Percentiles rank a stretch among this genome's conserved stretches.
Conservation (phyloP, 2,329 filamentous ascomycete species). For the Ploettnerulaceae sp. region DNA sequence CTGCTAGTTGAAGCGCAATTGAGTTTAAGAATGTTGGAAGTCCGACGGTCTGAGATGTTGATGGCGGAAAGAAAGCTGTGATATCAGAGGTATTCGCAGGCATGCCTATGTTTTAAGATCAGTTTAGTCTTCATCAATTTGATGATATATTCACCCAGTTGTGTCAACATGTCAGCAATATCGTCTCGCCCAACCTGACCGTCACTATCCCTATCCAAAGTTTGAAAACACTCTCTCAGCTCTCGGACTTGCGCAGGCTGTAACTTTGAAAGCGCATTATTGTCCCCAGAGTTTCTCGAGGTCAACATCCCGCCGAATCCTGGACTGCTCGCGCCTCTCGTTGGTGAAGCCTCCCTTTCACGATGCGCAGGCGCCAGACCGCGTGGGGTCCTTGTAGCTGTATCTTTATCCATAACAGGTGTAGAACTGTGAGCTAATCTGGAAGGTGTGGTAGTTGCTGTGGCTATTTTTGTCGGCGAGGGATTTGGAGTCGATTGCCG, state of each 20-base stretch:
- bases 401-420: constrained; percentile 35
- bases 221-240: constrained; percentile 88
- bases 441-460: constrained; percentile 42
- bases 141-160: constrained; percentile 56
- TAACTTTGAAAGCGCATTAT: constrained; percentile 62
- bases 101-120: constrained; percentile 50
- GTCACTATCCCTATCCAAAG: constrained; percentile 84
- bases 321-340: constrained; percentile 28
- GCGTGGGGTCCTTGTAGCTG: constrained; percentile 30
- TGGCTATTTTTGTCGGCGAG: constrained; percentile 48
- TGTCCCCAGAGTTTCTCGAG: constrained; percentile 19
- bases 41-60: constrained; percentile 66
- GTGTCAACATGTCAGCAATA: constrained; percentile 79
- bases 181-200: constrained; percentile 78
- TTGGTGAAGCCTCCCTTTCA: constrained; percentile 34
- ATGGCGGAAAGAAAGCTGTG: constrained; percentile 77
- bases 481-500: constrained; percentile 56
- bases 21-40: constrained; percentile 83
- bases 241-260: constrained; percentile 79
- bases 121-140: neutral
- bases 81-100: constrained; percentile 67
- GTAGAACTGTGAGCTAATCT: constrained; percentile 36
- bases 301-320: constrained; percentile 30
- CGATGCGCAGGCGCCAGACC: constrained; percentile 32
- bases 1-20: constrained; percentile 67